phyloP scores from a whole-genome alignment of 345 rosid species.

The Boechera stricta region DNA sequence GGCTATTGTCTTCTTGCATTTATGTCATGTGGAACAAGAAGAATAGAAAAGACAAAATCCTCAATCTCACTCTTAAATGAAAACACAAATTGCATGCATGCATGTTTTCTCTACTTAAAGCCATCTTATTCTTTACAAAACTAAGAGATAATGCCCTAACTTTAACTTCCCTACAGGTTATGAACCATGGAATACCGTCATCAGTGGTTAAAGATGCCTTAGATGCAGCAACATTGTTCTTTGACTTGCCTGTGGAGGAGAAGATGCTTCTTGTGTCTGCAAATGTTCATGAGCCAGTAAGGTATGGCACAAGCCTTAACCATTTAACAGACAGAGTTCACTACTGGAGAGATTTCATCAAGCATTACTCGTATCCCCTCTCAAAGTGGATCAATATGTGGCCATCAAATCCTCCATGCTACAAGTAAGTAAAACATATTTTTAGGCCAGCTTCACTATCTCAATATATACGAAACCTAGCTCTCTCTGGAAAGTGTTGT shows the following conservation, averaged over 20 bases:
- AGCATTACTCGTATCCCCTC: constrained; percentile 66
- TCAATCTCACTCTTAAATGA: constrained; percentile 41
- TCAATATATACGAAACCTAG: constrained; percentile 2
- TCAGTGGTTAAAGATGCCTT: constrained; percentile 51
- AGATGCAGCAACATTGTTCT: constrained; percentile 55
- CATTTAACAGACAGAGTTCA: constrained; percentile 57
- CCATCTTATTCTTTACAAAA: constrained; percentile 21
- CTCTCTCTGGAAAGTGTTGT: neutral
- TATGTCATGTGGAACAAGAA: constrained; percentile 29
- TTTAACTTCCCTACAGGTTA: constrained; percentile 48
- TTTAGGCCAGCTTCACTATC: constrained; percentile 1
- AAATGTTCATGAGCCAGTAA: constrained; percentile 58
- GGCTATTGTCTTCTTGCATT: constrained; percentile 44
- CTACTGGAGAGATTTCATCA: constrained; percentile 73
- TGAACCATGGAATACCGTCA: constrained; percentile 58
- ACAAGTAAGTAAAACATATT: constrained; percentile 50
- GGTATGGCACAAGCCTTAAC: constrained; percentile 69
- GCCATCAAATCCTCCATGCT: constrained; percentile 70
- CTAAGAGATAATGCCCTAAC: constrained; percentile 15
- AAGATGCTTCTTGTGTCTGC: constrained; percentile 56
- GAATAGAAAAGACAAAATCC: constrained; percentile 39
- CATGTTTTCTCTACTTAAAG: constrained; percentile 8
- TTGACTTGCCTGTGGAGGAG: constrained; percentile 60
- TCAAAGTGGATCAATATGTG: constrained; percentile 65
- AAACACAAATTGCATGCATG: constrained; percentile 38